Conservation (phyloP, 2,329 filamentous ascomycete genomes). For the Alternaria arbusti region DNA sequence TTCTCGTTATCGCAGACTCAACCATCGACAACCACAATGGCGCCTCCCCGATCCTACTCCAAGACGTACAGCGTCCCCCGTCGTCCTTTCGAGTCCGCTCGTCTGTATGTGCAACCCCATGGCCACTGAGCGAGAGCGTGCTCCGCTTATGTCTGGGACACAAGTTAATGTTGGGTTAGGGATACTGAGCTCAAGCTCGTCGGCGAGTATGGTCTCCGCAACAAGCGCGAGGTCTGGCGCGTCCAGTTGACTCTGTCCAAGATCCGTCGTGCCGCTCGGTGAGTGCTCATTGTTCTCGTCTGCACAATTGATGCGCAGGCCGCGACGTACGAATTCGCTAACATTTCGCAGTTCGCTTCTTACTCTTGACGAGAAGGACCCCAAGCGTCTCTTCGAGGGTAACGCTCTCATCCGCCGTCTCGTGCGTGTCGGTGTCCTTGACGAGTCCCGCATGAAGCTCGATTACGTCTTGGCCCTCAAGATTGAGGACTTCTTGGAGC, state of each 20-base stretch:
- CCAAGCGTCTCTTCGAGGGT: constrained; percentile 99
- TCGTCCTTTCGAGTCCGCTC: constrained; percentile 99
- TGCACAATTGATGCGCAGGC: constrained; percentile 14
- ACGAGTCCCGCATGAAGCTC: constrained; percentile 99
- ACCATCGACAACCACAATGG: constrained; percentile 52
- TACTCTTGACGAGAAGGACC: constrained; percentile 99
- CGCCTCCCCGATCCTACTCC: constrained; percentile 74
- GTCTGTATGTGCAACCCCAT: constrained; percentile 87
- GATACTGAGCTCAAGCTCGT: constrained; percentile 99
- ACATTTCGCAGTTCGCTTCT: constrained; percentile 82
- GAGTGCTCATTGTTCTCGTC: constrained; percentile 49
- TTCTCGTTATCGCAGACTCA: constrained; percentile 20
- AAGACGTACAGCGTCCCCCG: constrained; percentile 99
- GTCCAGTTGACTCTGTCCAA: constrained; percentile 99
- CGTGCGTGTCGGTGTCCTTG: constrained; percentile 98
- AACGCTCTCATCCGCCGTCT: constrained; percentile 99
- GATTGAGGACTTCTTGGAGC: constrained; percentile 99
- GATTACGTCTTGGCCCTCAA: constrained; percentile 99
- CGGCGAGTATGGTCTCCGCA: constrained; percentile 99
- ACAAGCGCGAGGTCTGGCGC: constrained; percentile 99
- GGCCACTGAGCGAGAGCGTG: constrained; percentile 99
- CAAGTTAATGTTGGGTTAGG: constrained; percentile 73
- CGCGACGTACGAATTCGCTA: constrained; percentile 16
- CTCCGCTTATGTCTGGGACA: constrained; percentile 93
- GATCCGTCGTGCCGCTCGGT: constrained; percentile 99